Evolutionary conservation across 2,329 filamentous ascomycete species (phyloP).

Genomic region (Diplodia mutila): DNA sequence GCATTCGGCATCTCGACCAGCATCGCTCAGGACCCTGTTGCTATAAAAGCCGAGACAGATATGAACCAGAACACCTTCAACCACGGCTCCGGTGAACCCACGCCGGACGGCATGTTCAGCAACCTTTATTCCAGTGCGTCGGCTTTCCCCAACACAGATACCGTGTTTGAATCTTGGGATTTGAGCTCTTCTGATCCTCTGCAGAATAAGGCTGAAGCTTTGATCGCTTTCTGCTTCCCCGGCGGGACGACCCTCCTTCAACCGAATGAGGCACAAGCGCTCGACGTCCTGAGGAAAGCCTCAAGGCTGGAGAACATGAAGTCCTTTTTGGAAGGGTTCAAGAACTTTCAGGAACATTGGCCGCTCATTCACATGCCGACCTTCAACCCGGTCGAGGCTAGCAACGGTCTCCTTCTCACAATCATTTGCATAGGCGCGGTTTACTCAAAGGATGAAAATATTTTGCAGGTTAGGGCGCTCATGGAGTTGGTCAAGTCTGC

Average conservation of each 20-base stretch:
- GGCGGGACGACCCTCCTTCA: constrained; percentile 27
- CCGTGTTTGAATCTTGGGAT: constrained; percentile 47
- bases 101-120: constrained; percentile 54
- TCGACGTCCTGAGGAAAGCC: constrained; percentile 58
- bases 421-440: constrained; percentile 77
- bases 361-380: constrained; percentile 73
- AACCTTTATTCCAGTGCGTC: constrained; percentile 51
- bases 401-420: constrained; percentile 67
- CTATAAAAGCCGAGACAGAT: constrained; percentile 49
- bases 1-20: constrained; percentile 51
- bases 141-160: constrained; percentile 46
- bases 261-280: constrained; percentile 49
- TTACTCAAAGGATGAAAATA: constrained; percentile 67
- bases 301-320: constrained; percentile 70
- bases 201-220: constrained; percentile 49
- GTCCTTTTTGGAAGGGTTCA: constrained; percentile 72
- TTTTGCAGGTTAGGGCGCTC: constrained; percentile 67
- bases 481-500: constrained; percentile 66
- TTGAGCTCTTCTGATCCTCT: constrained; percentile 48
- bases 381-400: constrained; percentile 68
- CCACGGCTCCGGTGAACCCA: constrained; percentile 46
- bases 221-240: constrained; percentile 58
- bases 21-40: constrained; percentile 50
- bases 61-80: constrained; percentile 46
- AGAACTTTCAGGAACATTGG: constrained; percentile 74